phyloP scores from a whole-genome alignment of 2,329 filamentous ascomycete genomes.

The Mycosphaerella sp. region DNA sequence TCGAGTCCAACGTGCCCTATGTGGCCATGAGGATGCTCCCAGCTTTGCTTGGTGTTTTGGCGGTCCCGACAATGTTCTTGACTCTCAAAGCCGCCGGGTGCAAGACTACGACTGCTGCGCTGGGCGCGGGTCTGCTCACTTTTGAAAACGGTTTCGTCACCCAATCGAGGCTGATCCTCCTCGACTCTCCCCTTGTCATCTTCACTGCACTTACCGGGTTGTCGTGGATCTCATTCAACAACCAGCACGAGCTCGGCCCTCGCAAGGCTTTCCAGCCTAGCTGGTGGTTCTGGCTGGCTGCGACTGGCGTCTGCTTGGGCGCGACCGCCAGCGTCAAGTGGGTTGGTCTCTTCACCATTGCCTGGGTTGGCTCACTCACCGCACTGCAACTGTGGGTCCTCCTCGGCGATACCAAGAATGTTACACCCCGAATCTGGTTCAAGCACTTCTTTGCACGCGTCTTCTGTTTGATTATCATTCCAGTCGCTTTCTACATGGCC shows the following conservation, averaged over 20 bases:
- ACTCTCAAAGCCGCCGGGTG: conserved; percentile 88
- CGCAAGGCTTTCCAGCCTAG: conserved; percentile 76
- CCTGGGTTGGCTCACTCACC: conserved; percentile 91
- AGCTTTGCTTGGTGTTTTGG: conserved; percentile 77
- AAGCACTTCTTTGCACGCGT: conserved; percentile 90
- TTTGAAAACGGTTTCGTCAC: conserved; percentile 97
- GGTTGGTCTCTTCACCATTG: conserved; percentile 98
- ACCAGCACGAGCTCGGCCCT: conserved; percentile 92
- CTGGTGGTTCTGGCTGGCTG: conserved; percentile 97
- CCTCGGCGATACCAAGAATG: conserved; percentile 78
- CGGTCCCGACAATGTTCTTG: conserved; percentile 89
- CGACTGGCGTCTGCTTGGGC: conserved; percentile 80
- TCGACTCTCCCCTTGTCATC: conserved; percentile 90
- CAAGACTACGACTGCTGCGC: conserved; percentile 71
- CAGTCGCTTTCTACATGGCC: conserved; percentile 81
- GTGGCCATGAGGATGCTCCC: conserved; percentile 95
- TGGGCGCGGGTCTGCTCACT: conserved; percentile 81
- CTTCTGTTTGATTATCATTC: conserved; percentile 89
- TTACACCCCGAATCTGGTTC: conserved; percentile 74
- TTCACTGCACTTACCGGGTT: conserved; percentile 89
- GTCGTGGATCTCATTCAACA: conserved; percentile 86
- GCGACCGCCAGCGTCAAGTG: conserved; percentile 95
- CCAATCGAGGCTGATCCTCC: conserved; percentile 88
- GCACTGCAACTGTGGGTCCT: conserved; percentile 90
- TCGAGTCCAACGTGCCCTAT: conserved; percentile 91